Base-by-base conservation (phyloP, 768 basidiomycete species). In the Leucocoprinus sp. region DNA sequence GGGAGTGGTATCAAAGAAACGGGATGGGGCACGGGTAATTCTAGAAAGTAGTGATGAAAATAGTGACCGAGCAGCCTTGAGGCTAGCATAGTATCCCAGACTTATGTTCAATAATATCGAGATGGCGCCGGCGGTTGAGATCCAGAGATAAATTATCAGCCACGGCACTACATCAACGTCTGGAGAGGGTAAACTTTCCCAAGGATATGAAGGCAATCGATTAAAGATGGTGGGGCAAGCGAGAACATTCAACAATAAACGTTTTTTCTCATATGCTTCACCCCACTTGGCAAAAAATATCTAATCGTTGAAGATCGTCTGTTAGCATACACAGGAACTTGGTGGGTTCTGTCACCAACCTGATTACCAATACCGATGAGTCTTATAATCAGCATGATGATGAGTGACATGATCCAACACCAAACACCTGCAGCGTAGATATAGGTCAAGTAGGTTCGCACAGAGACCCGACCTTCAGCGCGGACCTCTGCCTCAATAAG, bases 1-100 rank as follows among this genome's bases (percentile, higher is more conserved):
- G 1, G 84, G 84, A 3, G 82, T 86, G 29, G 73, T 66, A 54
- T 86, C 84, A 60, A 84, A 86, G 59, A 84, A 84, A 1, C 81
- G 75, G 18, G 74, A 67, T 2, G 82, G 82, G 0, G 83, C 82
- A 31, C 76, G 67, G 5, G 77, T 71, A 7, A 86, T 63, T 21
- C 80, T 60, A 31, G 59, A 62, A 8, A 84, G 66, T 45, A 84
- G 70, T 5, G 66, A 58, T 3, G 63, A 55, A 61, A 85, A 87
- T 8, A 85, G 66, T 5, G 67, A 66, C 1, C 80, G 71, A 17
- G 80, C 79, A 1, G 84, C 82, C 49, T 75, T 79, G 26, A 85
- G 64, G 54, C 81, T 80, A 11, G 80, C 74, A 52, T 82, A 82
- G 58, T 81, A 84, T 0, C 82, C 82, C 6, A 83, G 61, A 1